phyloP scores from a whole-genome alignment of 2,329 filamentous ascomycete species.

The Aspergillus quadricinctus region DNA sequence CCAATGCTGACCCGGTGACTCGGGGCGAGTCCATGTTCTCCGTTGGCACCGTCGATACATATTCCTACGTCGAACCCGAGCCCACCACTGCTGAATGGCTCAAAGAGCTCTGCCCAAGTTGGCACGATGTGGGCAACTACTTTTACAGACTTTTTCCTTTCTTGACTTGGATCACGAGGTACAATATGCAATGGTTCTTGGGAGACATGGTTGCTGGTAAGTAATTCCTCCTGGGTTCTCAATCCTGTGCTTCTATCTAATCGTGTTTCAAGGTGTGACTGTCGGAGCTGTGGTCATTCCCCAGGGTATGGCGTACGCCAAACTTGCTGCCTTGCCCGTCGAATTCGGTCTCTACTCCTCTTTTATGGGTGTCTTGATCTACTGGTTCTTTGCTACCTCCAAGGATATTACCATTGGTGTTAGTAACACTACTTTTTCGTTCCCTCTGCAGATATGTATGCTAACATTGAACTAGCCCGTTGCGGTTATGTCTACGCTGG shows the following conservation, averaged over 20 bases:
- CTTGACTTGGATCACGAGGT: slow-evolving; percentile 77
- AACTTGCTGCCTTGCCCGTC: slow-evolving; percentile 71
- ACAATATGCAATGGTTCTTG: slow-evolving; percentile 83
- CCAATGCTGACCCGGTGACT: slow-evolving; percentile 58
- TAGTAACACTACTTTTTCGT: slow-evolving; percentile 36
- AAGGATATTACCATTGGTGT: slow-evolving; percentile 97
- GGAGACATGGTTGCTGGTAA: slow-evolving; percentile 86
- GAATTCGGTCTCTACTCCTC: slow-evolving; percentile 91
- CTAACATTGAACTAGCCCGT: slow-evolving; percentile 61
- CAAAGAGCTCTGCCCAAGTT: slow-evolving; percentile 56
- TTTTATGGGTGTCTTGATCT: slow-evolving; percentile 90
- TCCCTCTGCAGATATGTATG: slow-evolving; percentile 3
- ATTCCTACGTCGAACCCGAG: slow-evolving; percentile 77
- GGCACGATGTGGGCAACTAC: slow-evolving; percentile 56
- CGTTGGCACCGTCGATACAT: slow-evolving; percentile 66
- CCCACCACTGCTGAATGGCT: slow-evolving; percentile 74
- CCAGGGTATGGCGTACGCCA: slow-evolving; percentile 92
- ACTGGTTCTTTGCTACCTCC: slow-evolving; percentile 97
- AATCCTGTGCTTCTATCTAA: slow-evolving; percentile 3
- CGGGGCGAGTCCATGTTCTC: slow-evolving; percentile 78
- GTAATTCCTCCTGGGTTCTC: slow-evolving; percentile 22
- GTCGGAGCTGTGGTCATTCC: slow-evolving; percentile 83
- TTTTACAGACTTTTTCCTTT: slow-evolving; percentile 77
- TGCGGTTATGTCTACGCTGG: slow-evolving; percentile 88
- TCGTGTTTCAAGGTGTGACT: slow-evolving; percentile 53